phyloP scores from a whole-genome alignment of 306 rosid genomes.

The Vicia faba region DNA sequence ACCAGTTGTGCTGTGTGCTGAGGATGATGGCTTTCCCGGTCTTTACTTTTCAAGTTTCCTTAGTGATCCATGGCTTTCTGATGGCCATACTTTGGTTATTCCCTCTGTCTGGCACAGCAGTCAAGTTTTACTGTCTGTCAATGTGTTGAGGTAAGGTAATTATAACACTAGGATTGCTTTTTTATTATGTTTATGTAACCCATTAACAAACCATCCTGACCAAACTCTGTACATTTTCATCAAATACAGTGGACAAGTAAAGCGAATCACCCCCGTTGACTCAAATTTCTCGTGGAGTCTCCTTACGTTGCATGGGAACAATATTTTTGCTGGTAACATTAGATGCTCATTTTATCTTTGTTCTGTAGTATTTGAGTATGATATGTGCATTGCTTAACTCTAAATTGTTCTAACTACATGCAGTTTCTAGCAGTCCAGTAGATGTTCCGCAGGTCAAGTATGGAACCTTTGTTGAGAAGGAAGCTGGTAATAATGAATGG shows the following conservation, averaged over 20 bases:
- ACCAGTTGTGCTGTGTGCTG: conserved; percentile 76
- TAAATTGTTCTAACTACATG: conserved; percentile 37
- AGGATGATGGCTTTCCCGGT: conserved; percentile 89
- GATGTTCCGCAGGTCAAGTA: conserved; percentile 84
- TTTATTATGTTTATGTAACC: conserved; percentile 27
- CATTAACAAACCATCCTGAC: conserved; percentile 23
- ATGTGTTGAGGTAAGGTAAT: conserved; percentile 86
- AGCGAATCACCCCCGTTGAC: conserved; percentile 61
- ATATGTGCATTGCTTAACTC: not conserved
- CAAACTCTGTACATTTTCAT: conserved; percentile 35
- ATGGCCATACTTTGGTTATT: conserved; percentile 74
- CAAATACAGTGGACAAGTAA: conserved; percentile 68
- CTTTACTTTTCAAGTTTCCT: conserved; percentile 66
- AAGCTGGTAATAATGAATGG: conserved; percentile 57
- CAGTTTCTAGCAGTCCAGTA: conserved; percentile 89
- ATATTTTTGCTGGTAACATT: conserved; percentile 81
- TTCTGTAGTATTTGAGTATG: conserved; percentile 16
- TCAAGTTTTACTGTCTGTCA: conserved; percentile 76
- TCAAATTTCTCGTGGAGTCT: conserved; percentile 81
- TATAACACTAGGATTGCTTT: conserved; percentile 6
- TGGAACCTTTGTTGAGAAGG: conserved; percentile 61
- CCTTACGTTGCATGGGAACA: conserved; percentile 75
- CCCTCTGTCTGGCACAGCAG: conserved; percentile 78
- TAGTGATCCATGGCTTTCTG: conserved; percentile 84
- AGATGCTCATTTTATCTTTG: conserved; percentile 37